phyloP scores from a whole-genome alignment of 1,284 basidiomycete species.

The Chondrostereum purpureum region DNA sequence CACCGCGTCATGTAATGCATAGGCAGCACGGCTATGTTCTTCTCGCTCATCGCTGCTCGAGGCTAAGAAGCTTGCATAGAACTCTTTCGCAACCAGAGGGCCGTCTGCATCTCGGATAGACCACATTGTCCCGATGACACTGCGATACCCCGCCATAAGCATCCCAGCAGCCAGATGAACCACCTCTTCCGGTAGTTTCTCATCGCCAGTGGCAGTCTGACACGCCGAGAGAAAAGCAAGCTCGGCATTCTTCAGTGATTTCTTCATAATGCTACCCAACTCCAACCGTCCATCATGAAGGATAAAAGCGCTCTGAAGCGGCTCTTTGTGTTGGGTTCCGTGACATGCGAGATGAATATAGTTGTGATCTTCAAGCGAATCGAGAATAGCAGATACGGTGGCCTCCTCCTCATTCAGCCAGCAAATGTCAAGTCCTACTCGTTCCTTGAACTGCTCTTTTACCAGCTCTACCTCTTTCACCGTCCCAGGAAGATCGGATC shows the following conservation, averaged over 20 bases:
- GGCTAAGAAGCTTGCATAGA: conserved; percentile 7
- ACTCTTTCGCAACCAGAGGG: conserved; percentile 4
- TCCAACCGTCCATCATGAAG: conserved; percentile 17
- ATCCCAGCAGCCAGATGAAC: conserved; percentile 20
- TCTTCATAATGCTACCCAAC: conserved; percentile 7
- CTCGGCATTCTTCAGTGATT: conserved; percentile 3
- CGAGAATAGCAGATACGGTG: conserved; percentile 9
- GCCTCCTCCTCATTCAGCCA: conserved; percentile 13
- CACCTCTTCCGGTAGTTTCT: conserved; percentile 14
- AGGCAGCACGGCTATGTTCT: conserved; percentile 5
- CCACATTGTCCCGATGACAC: conserved; percentile 21
- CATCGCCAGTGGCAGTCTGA: conserved; percentile 17
- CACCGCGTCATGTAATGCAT: conserved; percentile 11
- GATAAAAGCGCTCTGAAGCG: conserved; percentile 19
- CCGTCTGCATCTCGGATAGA: conserved; percentile 11
- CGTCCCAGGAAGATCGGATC: conserved; percentile 12
- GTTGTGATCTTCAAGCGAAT: conserved; percentile 10
- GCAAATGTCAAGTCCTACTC: conserved; percentile 2
- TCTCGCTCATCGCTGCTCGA: conserved; percentile 1
- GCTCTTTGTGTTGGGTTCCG: conserved; percentile 20
- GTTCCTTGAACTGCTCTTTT: conserved; percentile 4
- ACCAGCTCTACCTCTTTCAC: conserved; percentile 11
- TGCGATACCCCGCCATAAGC: conserved; percentile 18
- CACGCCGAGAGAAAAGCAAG: conserved; percentile 22
- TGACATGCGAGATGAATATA: conserved; percentile 27